Percentiles rank a stretch among this genome's conserved stretches.
These are phyloP conservation scores for Candida manassasensis DNA, from an alignment of 805 yeast genomes.

Conservation along the genomic window DNA sequence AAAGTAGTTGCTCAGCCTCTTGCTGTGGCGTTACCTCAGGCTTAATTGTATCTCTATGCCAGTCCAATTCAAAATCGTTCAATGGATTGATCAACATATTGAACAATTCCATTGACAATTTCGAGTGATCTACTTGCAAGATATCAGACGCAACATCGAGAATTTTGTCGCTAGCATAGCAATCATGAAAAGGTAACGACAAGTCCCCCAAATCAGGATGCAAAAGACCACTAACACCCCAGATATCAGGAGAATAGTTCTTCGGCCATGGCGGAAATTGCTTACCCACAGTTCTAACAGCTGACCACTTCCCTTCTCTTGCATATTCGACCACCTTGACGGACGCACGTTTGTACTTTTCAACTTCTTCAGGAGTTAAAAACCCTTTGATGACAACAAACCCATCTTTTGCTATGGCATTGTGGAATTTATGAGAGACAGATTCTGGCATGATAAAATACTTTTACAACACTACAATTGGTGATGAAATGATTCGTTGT, in stretches of 20 bases:
- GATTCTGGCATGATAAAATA: conserved; percentile 14
- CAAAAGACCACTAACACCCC: conserved; percentile 48
- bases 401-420: conserved; percentile 32
- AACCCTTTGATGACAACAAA: conserved; percentile 38
- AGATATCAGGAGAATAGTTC: conserved; percentile 46
- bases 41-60: conserved; percentile 50
- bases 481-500: too few species aligned
- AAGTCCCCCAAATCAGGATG: conserved; percentile 41
- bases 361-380: conserved; percentile 37
- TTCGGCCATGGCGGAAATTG: conserved; percentile 58
- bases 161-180: conserved; percentile 36
- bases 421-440: conserved; percentile 25
- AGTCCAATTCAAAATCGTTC: conserved; percentile 48
- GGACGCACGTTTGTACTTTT: conserved; percentile 31
- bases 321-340: conserved; percentile 36
- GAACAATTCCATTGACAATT: conserved; percentile 44
- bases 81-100: conserved; percentile 51
- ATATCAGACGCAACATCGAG: conserved; percentile 39
- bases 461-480: too few species aligned
- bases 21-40: conserved; percentile 44
- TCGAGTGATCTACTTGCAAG: conserved; percentile 31
- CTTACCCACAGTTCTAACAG: conserved; percentile 46
- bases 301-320: conserved; percentile 45
- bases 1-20: conserved; percentile 35
- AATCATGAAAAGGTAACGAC: conserved; percentile 34